phyloP scores from a whole-genome alignment of 2,329 filamentous ascomycete genomes.

The Neopestalotiopsis sp. region DNA sequence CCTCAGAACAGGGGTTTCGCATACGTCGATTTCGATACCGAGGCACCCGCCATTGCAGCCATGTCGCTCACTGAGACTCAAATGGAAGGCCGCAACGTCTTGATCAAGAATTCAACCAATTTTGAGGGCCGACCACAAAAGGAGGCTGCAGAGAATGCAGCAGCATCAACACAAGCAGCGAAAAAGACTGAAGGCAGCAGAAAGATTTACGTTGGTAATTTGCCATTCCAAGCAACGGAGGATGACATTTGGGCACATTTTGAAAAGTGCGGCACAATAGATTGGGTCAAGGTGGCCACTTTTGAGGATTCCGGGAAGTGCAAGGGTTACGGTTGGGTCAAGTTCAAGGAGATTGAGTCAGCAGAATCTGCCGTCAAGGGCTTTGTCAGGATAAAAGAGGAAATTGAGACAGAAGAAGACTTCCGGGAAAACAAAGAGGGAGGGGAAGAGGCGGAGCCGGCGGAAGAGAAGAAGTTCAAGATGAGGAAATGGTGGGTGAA shows the following conservation, averaged over 20 bases:
- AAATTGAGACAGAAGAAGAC: slow-evolving; percentile 67
- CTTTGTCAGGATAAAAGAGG: slow-evolving; percentile 74
- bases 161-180: slow-evolving; percentile 33
- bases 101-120: slow-evolving; percentile 92
- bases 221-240: slow-evolving; percentile 81
- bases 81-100: slow-evolving; percentile 75
- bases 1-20: slow-evolving; percentile 90
- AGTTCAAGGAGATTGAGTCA: slow-evolving; percentile 79
- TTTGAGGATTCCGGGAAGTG: slow-evolving; percentile 98
- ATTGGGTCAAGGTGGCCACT: slow-evolving; percentile 86
- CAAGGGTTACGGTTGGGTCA: slow-evolving; percentile 96
- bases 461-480: slow-evolving; percentile 59
- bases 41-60: slow-evolving; percentile 75
- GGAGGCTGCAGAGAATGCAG: slow-evolving; percentile 43
- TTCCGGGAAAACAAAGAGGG: slow-evolving; percentile 57
- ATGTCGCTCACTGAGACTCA: slow-evolving; percentile 86
- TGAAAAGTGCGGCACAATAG: slow-evolving; percentile 80
- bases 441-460: slow-evolving; percentile 48
- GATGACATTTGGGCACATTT: slow-evolving; percentile 85
- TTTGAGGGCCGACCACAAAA: slow-evolving; percentile 89
- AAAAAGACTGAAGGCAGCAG: slow-evolving; percentile 64
- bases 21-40: slow-evolving; percentile 87
- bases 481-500: slow-evolving; percentile 84
- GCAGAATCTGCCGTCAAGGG: slow-evolving; percentile 81
- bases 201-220: slow-evolving; percentile 91